phyloP scores from a whole-genome alignment of 768 basidiomycete genomes.

The Leccinellum albellum region DNA sequence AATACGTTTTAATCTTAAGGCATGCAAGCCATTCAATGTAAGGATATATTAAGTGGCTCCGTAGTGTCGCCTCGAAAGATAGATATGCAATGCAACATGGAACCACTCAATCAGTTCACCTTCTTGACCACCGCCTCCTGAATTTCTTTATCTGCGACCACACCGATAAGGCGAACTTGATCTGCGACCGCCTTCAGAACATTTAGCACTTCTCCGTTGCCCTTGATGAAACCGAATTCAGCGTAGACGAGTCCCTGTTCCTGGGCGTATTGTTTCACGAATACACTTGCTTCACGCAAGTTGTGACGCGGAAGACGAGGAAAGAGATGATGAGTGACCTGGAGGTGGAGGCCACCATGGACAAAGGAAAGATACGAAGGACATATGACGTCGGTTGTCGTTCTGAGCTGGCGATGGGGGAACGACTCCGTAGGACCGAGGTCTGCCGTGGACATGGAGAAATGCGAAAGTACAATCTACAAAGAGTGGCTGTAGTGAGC shows the following conservation, averaged over 20 bases:
- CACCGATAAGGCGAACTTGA: slow-evolving; percentile 78
- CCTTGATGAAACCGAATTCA: slow-evolving; percentile 86
- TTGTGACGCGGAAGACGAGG: slow-evolving; percentile 95
- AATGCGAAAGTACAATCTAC: slow-evolving; percentile 95
- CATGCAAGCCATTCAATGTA: slow-evolving; percentile 1
- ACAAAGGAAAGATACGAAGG: slow-evolving; percentile 78
- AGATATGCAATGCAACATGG: not conserved
- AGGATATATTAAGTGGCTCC: not conserved
- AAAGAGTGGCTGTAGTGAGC: slow-evolving; percentile 5
- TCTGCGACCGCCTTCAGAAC: slow-evolving; percentile 83
- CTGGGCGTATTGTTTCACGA: slow-evolving; percentile 85
- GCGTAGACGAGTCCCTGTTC: slow-evolving; percentile 84
- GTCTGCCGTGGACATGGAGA: slow-evolving; percentile 90
- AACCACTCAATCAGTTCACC: slow-evolving; percentile 4
- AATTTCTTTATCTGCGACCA: slow-evolving; percentile 76
- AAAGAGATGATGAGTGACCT: slow-evolving; percentile 96
- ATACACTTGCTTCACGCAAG: slow-evolving; percentile 70
- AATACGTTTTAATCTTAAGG: not conserved
- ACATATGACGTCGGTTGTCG: slow-evolving; percentile 96
- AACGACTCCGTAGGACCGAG: slow-evolving; percentile 90
- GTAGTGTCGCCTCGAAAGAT: not conserved
- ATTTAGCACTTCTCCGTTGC: slow-evolving; percentile 80
- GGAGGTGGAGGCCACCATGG: slow-evolving; percentile 96
- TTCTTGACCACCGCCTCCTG: slow-evolving; percentile 57
- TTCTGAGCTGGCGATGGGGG: slow-evolving; percentile 89